Conservation (phyloP, 129 eudicot genomes). For the Arctium minus region DNA sequence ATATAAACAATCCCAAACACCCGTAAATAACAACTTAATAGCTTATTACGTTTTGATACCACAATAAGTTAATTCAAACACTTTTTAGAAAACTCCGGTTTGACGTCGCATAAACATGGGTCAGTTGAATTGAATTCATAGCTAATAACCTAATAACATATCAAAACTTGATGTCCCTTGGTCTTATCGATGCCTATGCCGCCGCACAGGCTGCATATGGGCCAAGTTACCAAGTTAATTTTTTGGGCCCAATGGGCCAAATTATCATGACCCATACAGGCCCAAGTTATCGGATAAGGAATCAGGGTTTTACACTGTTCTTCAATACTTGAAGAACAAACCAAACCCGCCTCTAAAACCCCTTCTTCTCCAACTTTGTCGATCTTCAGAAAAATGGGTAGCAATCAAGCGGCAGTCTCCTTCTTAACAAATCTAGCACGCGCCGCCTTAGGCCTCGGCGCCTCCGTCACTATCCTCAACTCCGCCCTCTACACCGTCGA, state of each 20-base stretch:
- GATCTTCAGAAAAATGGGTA: slow-evolving; percentile 32
- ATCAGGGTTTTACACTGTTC: slow-evolving; percentile 1
- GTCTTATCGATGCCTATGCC: too few relatives aligned
- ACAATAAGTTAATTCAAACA: too few relatives aligned
- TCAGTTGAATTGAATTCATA: too few relatives aligned
- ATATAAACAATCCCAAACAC: too few relatives aligned
- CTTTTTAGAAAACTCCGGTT: too few relatives aligned
- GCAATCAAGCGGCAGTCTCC: slow-evolving; percentile 60
- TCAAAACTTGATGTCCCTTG: too few relatives aligned
- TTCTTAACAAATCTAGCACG: slow-evolving; percentile 74
- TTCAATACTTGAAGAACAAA: slow-evolving; percentile 7
- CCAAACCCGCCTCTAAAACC: slow-evolving; percentile 27
- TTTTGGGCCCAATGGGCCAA: background rate
- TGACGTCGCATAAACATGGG: too few relatives aligned
- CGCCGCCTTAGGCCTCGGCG: slow-evolving; percentile 77
- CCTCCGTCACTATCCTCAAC: slow-evolving; percentile 53
- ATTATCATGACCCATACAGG: background rate
- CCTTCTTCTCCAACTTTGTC: slow-evolving; percentile 10
- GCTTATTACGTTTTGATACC: too few relatives aligned
- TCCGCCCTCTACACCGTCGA: slow-evolving; percentile 94
- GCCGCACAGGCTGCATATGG: too few relatives aligned
- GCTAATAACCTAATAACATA: too few relatives aligned
- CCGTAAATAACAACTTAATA: too few relatives aligned
- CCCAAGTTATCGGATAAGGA: background rate
- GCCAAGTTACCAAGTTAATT: background rate